Percentiles rank a stretch among this genome's conserved stretches.
phyloP scores from a whole-genome alignment of 2,329 filamentous ascomycete genomes.

The Nothomitra cinnamomea region DNA sequence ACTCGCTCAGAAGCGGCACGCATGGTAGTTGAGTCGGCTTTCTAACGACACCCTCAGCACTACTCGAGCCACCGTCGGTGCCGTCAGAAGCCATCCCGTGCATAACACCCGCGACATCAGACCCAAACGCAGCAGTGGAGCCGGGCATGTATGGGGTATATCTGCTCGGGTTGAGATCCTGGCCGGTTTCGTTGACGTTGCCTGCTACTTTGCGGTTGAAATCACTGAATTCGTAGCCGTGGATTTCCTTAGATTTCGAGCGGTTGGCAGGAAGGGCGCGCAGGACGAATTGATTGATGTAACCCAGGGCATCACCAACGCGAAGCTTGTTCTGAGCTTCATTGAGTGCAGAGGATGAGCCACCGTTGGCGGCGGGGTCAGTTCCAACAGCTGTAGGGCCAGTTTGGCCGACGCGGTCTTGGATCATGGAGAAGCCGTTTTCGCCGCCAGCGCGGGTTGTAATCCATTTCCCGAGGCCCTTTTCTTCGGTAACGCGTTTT shows the following conservation, averaged over 20 bases:
- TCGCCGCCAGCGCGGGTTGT: not conserved
- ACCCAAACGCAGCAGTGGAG: not conserved
- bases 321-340: constrained; percentile 48
- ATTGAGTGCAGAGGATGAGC: constrained; percentile 26
- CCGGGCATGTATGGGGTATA: constrained; percentile 1
- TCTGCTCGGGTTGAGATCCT: not conserved
- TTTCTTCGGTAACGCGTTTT: constrained; percentile 5
- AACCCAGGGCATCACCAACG: constrained; percentile 47
- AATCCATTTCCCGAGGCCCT: not conserved
- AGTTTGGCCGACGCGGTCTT: constrained; percentile 47
- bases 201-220: not conserved
- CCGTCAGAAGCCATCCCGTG: not conserved
- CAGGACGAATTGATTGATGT: constrained; percentile 52
- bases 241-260: not conserved
- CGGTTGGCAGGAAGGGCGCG: constrained; percentile 27
- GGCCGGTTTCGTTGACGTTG: not conserved
- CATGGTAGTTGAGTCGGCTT: constrained; percentile 25
- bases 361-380: constrained; percentile 13
- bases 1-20: constrained; percentile 20
- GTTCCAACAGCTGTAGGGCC: constrained; percentile 44
- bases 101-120: not conserved
- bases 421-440: constrained; percentile 41
- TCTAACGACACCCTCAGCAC: not conserved
- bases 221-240: constrained; percentile 1
- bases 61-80: not conserved